These are phyloP conservation scores for Aphanomyces euteiches DNA, from an alignment of 352 stramenopile species.

Conservation along the genomic window DNA sequence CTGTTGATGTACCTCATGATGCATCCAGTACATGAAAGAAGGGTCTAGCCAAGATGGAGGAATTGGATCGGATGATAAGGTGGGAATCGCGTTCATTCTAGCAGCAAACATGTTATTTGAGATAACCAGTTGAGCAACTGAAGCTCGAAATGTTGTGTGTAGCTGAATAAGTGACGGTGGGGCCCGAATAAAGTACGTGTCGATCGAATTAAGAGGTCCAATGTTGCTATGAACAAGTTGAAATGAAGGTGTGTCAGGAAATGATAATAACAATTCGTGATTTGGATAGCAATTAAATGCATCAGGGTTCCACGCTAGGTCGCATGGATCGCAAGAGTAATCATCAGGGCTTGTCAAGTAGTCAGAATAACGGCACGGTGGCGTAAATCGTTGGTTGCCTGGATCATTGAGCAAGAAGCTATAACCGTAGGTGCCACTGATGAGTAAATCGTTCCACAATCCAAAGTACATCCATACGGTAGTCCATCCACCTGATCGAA, in stretches of 20 bases:
- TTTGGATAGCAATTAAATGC: neutral
- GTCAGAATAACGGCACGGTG: conserved; percentile 1
- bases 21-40: too few species aligned
- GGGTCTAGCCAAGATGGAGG: too few species aligned
- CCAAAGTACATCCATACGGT: neutral
- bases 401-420: conserved; percentile 12
- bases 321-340: conserved; percentile 6
- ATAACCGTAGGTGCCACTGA: neutral
- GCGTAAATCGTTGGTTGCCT: conserved; percentile 7
- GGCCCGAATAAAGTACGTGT: neutral
- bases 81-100: too few species aligned
- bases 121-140: neutral
- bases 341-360: neutral
- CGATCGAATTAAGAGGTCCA: conserved; percentile 16
- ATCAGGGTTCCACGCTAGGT: neutral
- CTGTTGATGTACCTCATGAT: conserved; percentile 2
- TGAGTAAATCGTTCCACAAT: neutral
- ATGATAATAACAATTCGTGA: neutral
- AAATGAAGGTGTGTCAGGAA: neutral
- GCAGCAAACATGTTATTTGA: neutral
- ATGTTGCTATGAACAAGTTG: neutral
- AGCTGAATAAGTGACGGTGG: neutral
- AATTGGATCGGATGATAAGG: too few species aligned
- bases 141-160: neutral
- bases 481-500: neutral